Evolutionary conservation across 257 asterid genomes (phyloP), one percentile per base, ranked within the genome.

Genomic region (Jasminum sambac): DNA sequence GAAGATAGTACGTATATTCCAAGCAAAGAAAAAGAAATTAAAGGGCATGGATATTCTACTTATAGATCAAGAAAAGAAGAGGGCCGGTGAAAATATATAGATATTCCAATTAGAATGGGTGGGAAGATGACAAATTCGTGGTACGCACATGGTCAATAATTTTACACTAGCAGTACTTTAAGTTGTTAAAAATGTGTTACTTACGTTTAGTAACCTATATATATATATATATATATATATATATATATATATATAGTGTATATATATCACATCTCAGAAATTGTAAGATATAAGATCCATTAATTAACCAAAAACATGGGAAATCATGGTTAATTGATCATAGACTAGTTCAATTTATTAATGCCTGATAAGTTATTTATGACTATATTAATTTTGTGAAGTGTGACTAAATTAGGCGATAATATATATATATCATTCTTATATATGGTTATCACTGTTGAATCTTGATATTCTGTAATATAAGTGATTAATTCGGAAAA

Each of bases 21-120:
- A 63, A 63, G 58, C 6, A 52, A 8, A 21, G 25, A 38, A 50
- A 48, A 2, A 58, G 48, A 17, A n/a, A n/a, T n/a, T n/a, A n/a
- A 30, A 16, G 17, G 13, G 4, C 64, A 46, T 64, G 39, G 38
- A 76, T 57, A 14, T 38, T 64, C n/a, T 63, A 36, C 64, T 57
- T 14, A n/a, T n/a, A 68, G 48, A 65, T 48, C 25, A 48, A 48
- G 58, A 17, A 46, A 7, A n/a, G 8, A 8, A 48, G 24, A n/a
- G 21, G 6, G n/a, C n/a, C n/a, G n/a, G 57, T 13, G 23, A 46
- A 6, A 16, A 3, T 14, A 19, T 13, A 14, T 17, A 3, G 7
- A 48, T 46, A 46, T 48, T 21, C 59, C 59, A 17, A 17, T 50
- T n/a, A 17, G 59, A 50, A 50, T 50, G 59, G 24, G 19, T 50